phyloP scores from a whole-genome alignment of 2,329 filamentous ascomycete genomes.

The Stagonosporopsis vannaccii region DNA sequence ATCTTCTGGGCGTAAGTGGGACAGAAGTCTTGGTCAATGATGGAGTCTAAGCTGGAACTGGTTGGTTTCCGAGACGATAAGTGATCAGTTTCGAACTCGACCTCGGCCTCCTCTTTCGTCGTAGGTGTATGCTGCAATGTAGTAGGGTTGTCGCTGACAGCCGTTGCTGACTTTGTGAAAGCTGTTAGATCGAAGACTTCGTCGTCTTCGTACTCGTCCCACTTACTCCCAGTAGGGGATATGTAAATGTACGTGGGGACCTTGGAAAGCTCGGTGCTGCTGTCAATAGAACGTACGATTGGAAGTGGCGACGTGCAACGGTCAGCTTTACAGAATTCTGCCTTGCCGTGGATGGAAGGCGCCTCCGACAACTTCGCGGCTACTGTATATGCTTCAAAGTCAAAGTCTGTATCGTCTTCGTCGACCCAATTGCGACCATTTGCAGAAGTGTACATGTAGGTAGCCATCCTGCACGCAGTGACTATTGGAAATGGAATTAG shows the following conservation, averaged over 20 bases:
- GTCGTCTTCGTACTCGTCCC: constrained; percentile 36
- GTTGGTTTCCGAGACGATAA: not conserved
- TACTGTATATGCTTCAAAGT: not conserved
- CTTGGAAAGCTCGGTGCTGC: too few species aligned
- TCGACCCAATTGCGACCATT: not conserved
- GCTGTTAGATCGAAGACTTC: constrained; percentile 22
- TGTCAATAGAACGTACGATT: not conserved
- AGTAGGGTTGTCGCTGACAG: constrained; percentile 9
- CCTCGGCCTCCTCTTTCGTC: not conserved
- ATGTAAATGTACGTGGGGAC: constrained; percentile 6
- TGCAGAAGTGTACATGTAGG: not conserved
- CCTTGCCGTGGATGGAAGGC: not conserved
- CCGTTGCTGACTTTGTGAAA: constrained; percentile 20
- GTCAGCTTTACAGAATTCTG: not conserved
- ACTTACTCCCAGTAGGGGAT: constrained; percentile 16
- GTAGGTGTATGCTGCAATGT: constrained; percentile 12
- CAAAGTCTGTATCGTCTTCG: not conserved
- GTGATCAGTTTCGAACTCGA: not conserved
- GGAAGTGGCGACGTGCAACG: not conserved
- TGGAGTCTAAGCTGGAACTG: not conserved
- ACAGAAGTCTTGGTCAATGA: not conserved
- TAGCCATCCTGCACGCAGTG: not conserved
- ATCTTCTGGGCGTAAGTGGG: not conserved
- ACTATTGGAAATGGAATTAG: not conserved
- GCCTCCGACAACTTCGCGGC: too few species aligned